Conservation (phyloP, 345 rosid genomes). For the Rhizophora mangle region DNA sequence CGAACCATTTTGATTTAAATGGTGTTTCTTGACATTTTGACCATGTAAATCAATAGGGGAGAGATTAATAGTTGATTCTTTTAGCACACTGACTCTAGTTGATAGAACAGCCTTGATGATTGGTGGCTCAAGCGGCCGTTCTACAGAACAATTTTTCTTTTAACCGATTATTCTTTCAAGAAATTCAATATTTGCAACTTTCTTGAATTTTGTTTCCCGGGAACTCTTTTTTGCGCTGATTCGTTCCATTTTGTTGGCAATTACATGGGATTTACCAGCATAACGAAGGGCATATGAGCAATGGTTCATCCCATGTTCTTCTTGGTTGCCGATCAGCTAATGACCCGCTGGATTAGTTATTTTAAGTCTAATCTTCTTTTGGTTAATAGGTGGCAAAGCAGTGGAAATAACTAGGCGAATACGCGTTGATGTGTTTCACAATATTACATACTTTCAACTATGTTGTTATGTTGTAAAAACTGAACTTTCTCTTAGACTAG, state of each 20-base stretch:
- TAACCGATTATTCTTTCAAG: too few relatives aligned
- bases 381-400: too few relatives aligned
- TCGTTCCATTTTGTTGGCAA: neutral
- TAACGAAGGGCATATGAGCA: neutral
- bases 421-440: too few relatives aligned
- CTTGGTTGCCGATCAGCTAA: too few relatives aligned
- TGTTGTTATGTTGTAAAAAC: neutral
- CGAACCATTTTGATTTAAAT: constrained; percentile 1
- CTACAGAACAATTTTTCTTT: neutral
- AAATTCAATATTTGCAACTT: too few relatives aligned
- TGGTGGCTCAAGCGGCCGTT: neutral
- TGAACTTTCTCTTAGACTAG: neutral
- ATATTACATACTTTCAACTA: too few relatives aligned
- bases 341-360: too few relatives aligned
- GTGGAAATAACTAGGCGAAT: too few relatives aligned
- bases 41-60: neutral
- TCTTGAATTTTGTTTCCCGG: too few relatives aligned
- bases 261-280: neutral
- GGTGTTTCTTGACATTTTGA: neutral
- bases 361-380: too few relatives aligned
- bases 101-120: neutral
- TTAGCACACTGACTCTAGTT: constrained; percentile 8
- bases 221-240: neutral
- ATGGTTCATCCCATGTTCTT: neutral
- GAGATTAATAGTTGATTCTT: neutral